Evolutionary conservation across 495 filamentous ascomycete species (phyloP), one percentile per base, ranked within the genome.

Genomic region (Neurospora sp.): DNA sequence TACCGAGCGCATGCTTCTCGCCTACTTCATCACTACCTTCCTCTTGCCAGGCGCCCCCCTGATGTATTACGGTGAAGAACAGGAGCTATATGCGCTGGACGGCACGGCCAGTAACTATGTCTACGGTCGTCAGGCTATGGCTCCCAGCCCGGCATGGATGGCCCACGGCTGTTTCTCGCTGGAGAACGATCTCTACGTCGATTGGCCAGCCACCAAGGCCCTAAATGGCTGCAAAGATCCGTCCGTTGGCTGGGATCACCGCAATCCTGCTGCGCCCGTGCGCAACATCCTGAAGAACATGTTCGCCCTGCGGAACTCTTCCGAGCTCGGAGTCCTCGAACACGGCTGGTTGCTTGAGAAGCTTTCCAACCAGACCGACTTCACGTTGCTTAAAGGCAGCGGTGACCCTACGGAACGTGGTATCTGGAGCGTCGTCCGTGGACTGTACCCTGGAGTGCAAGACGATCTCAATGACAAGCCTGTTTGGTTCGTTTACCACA

Each of bases 41-140:
- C 81, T 89, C 59, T 81, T 93, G 77, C 91, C 91, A 0, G 91
- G 91, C 6, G 88, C 90, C 39, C 91, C 91, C 1, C 77, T 90
- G 8, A 76, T 92, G 16, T 78, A 88, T 16, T 93, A 89, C 85
- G 91, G 91, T 47, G 91, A 93, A 75, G 91, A 93, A 75, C 91
- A 93, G 77, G 87, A 82, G 3, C 88, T 90, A 39, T 92, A 93
- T 69, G 81, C 89, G 1, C 77, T 93, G 9, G 91, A 93, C 75
- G 89, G 87, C 70, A 89, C 89, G 3, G 90, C 90, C 20, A 77
- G 80, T 70, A 91, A 93, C 75, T 93, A 93, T 78, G 85, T 93
- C 69, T 93, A 87, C 75, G 91, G 91, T 8, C 87, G 91, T 70
- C 87, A 89, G 76, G 81, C 91, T 0, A 91, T 93, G 86, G 86